These are phyloP conservation scores for Euphorbia celastroides DNA, from an alignment of 441 rosid species.

Conservation along the genomic window DNA sequence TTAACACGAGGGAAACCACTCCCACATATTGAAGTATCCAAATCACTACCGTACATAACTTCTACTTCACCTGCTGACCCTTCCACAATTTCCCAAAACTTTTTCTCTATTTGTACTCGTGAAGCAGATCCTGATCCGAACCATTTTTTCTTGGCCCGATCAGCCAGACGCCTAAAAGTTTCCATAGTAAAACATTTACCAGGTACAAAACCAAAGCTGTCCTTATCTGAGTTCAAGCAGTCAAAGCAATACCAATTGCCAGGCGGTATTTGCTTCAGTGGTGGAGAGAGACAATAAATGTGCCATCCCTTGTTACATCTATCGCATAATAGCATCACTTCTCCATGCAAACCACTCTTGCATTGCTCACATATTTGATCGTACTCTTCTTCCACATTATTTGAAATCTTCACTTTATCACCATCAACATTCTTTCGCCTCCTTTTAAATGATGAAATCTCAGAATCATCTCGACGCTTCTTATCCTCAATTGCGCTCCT, in stretches of 20 bases:
- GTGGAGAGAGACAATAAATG: conserved; percentile 87
- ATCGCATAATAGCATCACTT: conserved; percentile 96
- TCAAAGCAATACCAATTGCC: conserved; percentile 98
- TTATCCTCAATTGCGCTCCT: conserved; percentile 33
- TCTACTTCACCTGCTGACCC: conserved; percentile 84
- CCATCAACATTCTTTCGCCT: conserved; percentile 41
- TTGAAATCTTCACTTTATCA: conserved; percentile 33
- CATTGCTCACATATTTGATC: conserved; percentile 93
- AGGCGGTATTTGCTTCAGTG: conserved; percentile 72
- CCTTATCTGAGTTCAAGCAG: conserved; percentile 87
- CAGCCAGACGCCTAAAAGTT: conserved; percentile 85
- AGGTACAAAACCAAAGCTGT: conserved; percentile 91
- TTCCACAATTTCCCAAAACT: conserved; percentile 96
- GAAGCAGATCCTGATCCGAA: conserved; percentile 67
- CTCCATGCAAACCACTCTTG: conserved; percentile 79
- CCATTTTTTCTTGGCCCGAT: conserved; percentile 86
- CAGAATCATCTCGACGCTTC: conserved; percentile 30
- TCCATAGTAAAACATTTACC: conserved; percentile 61
- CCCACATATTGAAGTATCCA: conserved; percentile 86
- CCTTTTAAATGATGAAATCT: conserved; percentile 44
- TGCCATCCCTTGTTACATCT: conserved; percentile 98
- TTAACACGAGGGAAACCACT: conserved; percentile 84
- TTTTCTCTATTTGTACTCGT: conserved; percentile 72
- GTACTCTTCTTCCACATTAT: conserved; percentile 38
- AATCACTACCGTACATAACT: conserved; percentile 94